Base-by-base conservation (phyloP, 2,329 filamentous ascomycete species). In the Dactylella cylindrospora region DNA sequence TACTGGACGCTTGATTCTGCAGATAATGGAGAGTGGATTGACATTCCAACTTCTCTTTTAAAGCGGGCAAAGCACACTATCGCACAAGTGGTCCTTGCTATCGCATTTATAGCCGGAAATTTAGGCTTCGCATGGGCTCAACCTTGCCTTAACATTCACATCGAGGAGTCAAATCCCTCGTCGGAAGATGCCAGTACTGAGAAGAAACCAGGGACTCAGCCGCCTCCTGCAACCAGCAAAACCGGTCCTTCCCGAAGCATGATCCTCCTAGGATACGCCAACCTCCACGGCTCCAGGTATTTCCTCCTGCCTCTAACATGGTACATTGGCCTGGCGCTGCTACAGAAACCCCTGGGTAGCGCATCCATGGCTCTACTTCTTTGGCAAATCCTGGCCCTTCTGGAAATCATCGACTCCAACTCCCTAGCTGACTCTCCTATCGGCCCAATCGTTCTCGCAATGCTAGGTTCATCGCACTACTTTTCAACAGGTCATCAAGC, bases 401-500 rank as follows among this genome's bases (percentile, higher is more conserved):
- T 80, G 61, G 81, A 86, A 71, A 76, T 85, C 65, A 71, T 84
- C 39, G 81, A 86, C 70, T 75, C 82, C 67, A 80, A 82, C 70
- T 72, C 74, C 61, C 72, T 85, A 31, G 82, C 84, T 12, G 77
- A 80, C 41, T 84, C 83, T 36, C 79, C 89, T 5, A 86, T 97
- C 68, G 91, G 90, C 0, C 90, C 93, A 15, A 77, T 93, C 31
- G 79, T 94, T 65, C 80, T 97, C 20, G 91, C 84, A 8, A 75
- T 97, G n/a, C 81, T 98, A 0, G 93, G 90, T 60, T 89, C 86
- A 69, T 95, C 91, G 74, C 85, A 96, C 76, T 98, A 84, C 77
- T 98, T 98, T 82, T 96, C 95, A 71, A 98, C 93, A 0, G 93
- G 93, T 64, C 93, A 98, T 73, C 91, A 97, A 74, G 91, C 91